Base-by-base conservation (phyloP, 306 rosid species). In the Trifolium fragiferum region DNA sequence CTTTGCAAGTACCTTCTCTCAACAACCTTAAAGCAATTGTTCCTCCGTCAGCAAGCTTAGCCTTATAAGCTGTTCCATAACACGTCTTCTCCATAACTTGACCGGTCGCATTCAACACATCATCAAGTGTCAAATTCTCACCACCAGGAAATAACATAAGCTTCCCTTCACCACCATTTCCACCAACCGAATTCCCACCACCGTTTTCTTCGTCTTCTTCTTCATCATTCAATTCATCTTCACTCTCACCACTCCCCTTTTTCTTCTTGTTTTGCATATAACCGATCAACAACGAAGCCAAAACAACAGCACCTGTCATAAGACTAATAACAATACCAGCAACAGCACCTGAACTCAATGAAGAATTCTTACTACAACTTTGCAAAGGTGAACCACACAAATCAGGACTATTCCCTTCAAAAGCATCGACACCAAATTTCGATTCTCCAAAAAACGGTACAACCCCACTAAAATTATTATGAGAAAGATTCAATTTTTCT, bases 11-110 rank as follows among this genome's bases (percentile, higher is more conserved):
- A 64, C 92, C 98, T 86, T 95, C 99, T 37, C 96, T 90, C 86
- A 95, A 78, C 66, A 95, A 72, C 83, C 98, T 95, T 81, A 95
- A 78, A 72, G 93, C 94, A 55, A 95, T 95, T 46, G 93, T 85
- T 20, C 92, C 87, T 43, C 99, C 99, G 80, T 95, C 97, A 16
- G 96, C 86, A 74, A 95, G 99, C 81, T 95, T 95, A 14, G 99
- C 99, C 84, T 95, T 95, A 75, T 95, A 95, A 62, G 89, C 91
- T 2, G 99, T 95, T 57, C 99, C 98, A 83, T 95, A 95, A 78
- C 87, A 82, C 6, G 98, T 92, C 88, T 95, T 95, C 89, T 95
- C 99, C 96, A 92, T 77, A 55, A 95, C 97, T 70, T 92, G 99
- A 4, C 99, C 99, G 1, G 97, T 92, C 3, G 99, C 99, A 66